phyloP scores from a whole-genome alignment of 768 basidiomycete genomes.

The Rhizopogon vesiculosus region DNA sequence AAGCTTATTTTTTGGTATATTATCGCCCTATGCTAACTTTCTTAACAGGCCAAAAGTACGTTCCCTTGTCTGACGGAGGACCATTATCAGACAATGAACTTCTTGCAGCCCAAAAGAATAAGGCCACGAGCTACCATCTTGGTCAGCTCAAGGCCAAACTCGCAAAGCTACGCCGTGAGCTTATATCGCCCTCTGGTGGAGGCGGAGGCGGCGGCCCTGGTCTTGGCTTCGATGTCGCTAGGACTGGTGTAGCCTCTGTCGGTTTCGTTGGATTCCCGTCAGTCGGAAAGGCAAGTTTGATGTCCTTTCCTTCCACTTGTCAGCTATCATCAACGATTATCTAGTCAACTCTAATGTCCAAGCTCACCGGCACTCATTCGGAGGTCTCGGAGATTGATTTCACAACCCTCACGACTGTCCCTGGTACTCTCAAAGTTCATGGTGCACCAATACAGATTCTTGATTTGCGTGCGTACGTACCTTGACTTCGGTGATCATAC shows the following conservation, averaged over 20 bases:
- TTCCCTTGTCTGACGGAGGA: constrained; percentile 12
- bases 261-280: constrained; percentile 92
- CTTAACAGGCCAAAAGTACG: constrained; percentile 71
- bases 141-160: constrained; percentile 98
- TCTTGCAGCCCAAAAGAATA: constrained; percentile 85
- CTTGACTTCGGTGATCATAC: background rate
- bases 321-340: background rate
- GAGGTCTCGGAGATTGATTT: constrained; percentile 97
- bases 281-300: constrained; percentile 73
- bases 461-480: constrained; percentile 66
- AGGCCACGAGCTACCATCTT: constrained; percentile 93
- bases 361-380: constrained; percentile 93
- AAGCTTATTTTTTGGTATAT: constrained; percentile 22
- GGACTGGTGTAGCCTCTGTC: constrained; percentile 96
- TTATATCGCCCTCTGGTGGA: constrained; percentile 72
- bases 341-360: constrained; percentile 92
- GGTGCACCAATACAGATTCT: constrained; percentile 96
- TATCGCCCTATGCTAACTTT: background rate
- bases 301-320: constrained; percentile 4
- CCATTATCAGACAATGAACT: constrained; percentile 8
- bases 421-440: constrained; percentile 91
- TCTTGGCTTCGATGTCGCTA: constrained; percentile 94
- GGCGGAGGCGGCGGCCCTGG: constrained; percentile 90
- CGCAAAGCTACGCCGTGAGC: constrained; percentile 92
- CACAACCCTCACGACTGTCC: constrained; percentile 93